Base-by-base conservation (phyloP, 176 grass and related monocot species). In the Carex pumila region DNA sequence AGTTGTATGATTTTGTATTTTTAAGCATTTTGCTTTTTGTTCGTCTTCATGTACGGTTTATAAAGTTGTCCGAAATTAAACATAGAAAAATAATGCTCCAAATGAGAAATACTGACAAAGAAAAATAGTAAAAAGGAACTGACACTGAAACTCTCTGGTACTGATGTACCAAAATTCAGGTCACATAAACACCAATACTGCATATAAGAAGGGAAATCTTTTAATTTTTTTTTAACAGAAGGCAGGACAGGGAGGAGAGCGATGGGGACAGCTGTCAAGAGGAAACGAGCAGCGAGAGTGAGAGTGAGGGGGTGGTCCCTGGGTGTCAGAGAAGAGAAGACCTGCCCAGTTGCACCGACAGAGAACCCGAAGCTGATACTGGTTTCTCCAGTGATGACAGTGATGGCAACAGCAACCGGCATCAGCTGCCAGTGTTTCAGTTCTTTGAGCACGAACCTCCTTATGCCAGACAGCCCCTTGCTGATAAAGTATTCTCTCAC, bases 381-480 rank as follows among this genome's bases (percentile, higher is more conserved):
- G 86, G 77, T 83, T 88, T 88, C 71, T 89, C 81, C 25, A 88
- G 87, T 86, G 89, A 88, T 83, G 85, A 85, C 31, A 80, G 60
- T 29, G 81, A 87, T 9, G 65, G 76, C 53, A 75, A 14, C n/a
- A 70, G 21, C 29, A 41, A 11, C 22, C 79, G 81, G 43, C 60
- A 55, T 60, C 21, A 39, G 3, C 55, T 84, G 31, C 93, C 88
- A 12, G 67, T 91, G 81, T 95, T 96, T 29, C 81, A 93, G 82
- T 96, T 89, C 65, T 54, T 91, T 53, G 94, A 96, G 70, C 86
- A 89, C 84, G 85, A 88, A 75, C 89, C 91, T 62, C 94, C 94
- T 79, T 93, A 96, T 85, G 87, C 89, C 80, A 93, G 94, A 86
- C 89, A 93, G 84, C 94, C 93, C n/a, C 88, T 96, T 62, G 79